Evolutionary conservation across 2,329 filamentous ascomycete genomes (phyloP), one percentile per base, ranked within the genome.

Genomic region (Penicillium sp.): DNA sequence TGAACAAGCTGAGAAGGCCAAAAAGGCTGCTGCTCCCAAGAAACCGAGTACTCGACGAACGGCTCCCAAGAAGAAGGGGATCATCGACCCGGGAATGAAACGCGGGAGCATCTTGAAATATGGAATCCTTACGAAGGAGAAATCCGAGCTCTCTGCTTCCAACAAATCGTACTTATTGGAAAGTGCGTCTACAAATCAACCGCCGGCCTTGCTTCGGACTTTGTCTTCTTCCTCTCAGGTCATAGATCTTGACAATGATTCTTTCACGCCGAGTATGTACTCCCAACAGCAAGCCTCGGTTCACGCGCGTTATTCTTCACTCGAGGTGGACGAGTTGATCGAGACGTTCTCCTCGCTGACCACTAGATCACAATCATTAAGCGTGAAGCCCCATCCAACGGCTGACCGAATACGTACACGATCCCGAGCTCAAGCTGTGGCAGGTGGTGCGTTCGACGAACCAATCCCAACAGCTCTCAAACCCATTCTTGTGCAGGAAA

Each of bases 21-120:
- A 67, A 58, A 63, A 72, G 63, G 62, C 62, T 9, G 58, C 64
- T 47, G 65, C 73, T 10, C 68, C 70, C 2, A 66, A 71, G 7
- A 76, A 74, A 51, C 72, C 76, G 37, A 54, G 70, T n/a, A 67
- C 59, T 47, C 70, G 71, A 35, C 75, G 71, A 53, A 64, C 65
- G 17, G 72, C 65, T 0, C 71, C 74, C 15, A 75, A 69, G 59
- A 78, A 75, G 55, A 78, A 77, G 58, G 75, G 74, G 5, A 70
- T 72, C 4, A 76, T 80, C 40, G 78, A 80, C 54, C 70, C 77
- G 5, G 69, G 69, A 17, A 80, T 80, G 78, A 78, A 76, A 59
- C 70, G 69, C 10, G 78, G 78, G 13, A 78, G 76, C 33, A 79
- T 80, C 33, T 63, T 78, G 61, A 78, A 77, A 65, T 80, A 79